Evolutionary conservation across 1,284 basidiomycete species (phyloP).

Genomic region (Athelia sp.): DNA sequence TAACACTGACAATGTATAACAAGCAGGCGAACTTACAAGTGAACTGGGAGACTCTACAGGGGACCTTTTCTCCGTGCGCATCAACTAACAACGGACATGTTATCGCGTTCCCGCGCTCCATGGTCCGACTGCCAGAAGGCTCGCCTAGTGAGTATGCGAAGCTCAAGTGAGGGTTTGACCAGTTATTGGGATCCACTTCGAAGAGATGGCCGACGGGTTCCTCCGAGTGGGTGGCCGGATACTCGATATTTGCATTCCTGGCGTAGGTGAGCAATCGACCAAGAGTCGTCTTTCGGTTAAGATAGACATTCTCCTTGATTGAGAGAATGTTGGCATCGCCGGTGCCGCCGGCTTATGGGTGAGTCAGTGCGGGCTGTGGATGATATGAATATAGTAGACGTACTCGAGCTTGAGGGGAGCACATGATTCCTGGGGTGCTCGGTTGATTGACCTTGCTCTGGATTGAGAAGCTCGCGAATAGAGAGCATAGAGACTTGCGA

Average conservation of each 20-base stretch:
- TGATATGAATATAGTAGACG: too few relatives aligned
- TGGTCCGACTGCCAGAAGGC: conserved; percentile 3
- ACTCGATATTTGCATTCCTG: neutral
- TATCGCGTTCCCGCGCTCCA: neutral
- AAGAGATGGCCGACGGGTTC: conserved; percentile 8
- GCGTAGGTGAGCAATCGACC: neutral
- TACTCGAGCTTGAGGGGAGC: too few relatives aligned
- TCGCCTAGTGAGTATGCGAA: conserved; percentile 8
- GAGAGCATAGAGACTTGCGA: too few relatives aligned
- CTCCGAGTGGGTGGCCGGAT: conserved; percentile 3
- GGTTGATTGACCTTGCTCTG: too few relatives aligned
- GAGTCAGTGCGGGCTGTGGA: too few relatives aligned
- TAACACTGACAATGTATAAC: too few relatives aligned
- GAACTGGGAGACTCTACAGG: neutral
- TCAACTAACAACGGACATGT: neutral
- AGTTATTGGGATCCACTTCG: conserved; percentile 1
- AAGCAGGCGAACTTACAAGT: neutral
- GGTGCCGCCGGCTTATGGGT: too few relatives aligned
- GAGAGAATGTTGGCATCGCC: neutral
- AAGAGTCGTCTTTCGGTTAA: neutral
- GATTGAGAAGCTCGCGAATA: too few relatives aligned
- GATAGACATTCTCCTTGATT: neutral
- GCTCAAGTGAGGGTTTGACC: conserved; percentile 4
- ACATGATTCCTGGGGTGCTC: too few relatives aligned
- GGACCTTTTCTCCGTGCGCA: neutral